A percentile compares a stretch with the other conserved stretches of the same genome.
Evolutionary conservation across 139 green algal species (phyloP).

Genomic region (Asterochloris sp.): DNA sequence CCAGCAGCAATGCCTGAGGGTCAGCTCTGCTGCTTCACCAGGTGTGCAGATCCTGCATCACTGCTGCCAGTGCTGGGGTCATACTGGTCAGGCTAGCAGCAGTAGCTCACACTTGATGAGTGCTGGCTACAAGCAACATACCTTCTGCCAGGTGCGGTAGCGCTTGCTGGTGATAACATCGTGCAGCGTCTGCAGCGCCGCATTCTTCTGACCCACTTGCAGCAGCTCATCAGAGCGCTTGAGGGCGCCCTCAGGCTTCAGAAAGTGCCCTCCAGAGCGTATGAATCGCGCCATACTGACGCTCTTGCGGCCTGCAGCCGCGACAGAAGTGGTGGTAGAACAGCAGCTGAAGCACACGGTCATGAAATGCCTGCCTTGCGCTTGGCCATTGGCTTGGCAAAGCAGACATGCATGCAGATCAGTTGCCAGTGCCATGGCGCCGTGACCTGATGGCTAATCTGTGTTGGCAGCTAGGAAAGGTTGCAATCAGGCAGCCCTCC

Average conservation of each 20-base stretch:
- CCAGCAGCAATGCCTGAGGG: too few species aligned
- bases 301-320: not conserved
- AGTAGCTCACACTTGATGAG: not conserved
- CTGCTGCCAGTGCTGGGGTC: not conserved
- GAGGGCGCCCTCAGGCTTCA: conserved; percentile 96
- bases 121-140: not conserved
- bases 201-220: conserved; percentile 80
- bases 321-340: not conserved
- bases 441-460: too few species aligned
- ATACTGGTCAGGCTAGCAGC: not conserved
- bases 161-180: conserved; percentile 96
- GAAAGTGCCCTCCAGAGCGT: conserved; percentile 53
- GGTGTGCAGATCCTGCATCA: not conserved
- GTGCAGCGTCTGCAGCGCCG: conserved; percentile 88
- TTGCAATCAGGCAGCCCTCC: too few species aligned
- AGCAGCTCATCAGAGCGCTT: conserved; percentile 97
- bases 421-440: too few species aligned
- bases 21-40: too few species aligned
- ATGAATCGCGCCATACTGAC: conserved; percentile 28
- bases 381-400: too few species aligned
- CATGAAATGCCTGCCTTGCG: too few species aligned
- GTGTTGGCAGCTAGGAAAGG: too few species aligned
- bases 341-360: too few species aligned
- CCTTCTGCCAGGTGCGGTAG: conserved; percentile 93
- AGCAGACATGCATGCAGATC: too few species aligned